Evolutionary conservation across 345 rosid genomes (phyloP), one percentile per base, ranked within the genome.

Genomic region (Luvunga scandens): DNA sequence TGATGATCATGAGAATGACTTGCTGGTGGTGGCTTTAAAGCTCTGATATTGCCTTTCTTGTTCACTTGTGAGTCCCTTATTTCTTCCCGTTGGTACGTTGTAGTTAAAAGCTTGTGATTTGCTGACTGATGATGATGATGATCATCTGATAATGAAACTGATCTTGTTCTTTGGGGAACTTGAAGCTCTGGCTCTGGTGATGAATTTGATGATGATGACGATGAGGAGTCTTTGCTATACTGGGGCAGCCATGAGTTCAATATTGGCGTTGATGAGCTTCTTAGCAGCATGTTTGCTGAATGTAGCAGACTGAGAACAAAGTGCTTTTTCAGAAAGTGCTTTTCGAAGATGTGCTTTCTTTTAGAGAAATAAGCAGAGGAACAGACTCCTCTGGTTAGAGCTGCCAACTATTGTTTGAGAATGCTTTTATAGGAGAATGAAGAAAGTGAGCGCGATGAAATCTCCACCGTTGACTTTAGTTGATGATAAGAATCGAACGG

Each of bases 181-280:
- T 84, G 85, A 76, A 84, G 76, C 65, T 86, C 87, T 68, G 90
- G 85, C 72, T 88, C 91, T 13, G 82, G 82, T 25, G 92, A 87
- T 53, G 57, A 53, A 16, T 53, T 19, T 53, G 50, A 45, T 45
- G 18, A 45, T 12, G 16, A 38, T 12, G 50, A 42, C 77, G 85
- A 75, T 12, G 92, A 81, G 9, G 82, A 77, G 50, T 84, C 91
- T 42, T 45, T 82, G 62, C 80, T 79, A 75, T 27, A 55, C 38
- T 81, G 83, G 28, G 83, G 90, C 6, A 83, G 85, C 93, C 93
- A 86, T 31, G 94, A 90, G 70, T 83, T 78, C 8, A 83, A 53
- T 66, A 90, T 89, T 38, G 93, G 88, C 25, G 89, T 79, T 16
- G 91, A 89, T 9, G 85, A 84, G 83, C 84, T 90, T 83, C 90